Percentiles rank a stretch among this genome's conserved stretches.
These are phyloP conservation scores for Dissoconium aciculare DNA, from an alignment of 2,329 filamentous ascomycete genomes.

Conservation along the genomic window DNA sequence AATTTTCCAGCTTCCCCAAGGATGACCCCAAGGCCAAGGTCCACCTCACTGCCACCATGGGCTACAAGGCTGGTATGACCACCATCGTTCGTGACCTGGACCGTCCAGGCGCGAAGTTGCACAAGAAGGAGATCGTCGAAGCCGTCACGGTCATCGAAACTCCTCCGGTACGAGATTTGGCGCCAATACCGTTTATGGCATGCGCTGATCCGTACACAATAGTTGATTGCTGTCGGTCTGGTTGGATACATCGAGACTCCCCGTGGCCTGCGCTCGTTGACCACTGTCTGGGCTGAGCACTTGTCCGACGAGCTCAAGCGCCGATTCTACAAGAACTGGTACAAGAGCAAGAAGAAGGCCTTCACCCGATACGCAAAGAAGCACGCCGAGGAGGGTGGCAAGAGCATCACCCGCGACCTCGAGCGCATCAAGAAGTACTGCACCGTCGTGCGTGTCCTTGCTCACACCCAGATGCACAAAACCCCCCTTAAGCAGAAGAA, in stretches of 20 bases:
- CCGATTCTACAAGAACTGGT: slow-evolving; percentile 99
- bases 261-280: slow-evolving; percentile 96
- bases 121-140: slow-evolving; percentile 97
- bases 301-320: slow-evolving; percentile 97
- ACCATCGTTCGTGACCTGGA: slow-evolving; percentile 99
- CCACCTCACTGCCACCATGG: slow-evolving; percentile 89
- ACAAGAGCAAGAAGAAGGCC: slow-evolving; percentile 99
- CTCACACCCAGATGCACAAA: slow-evolving; percentile 98
- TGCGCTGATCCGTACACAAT: slow-evolving; percentile 29
- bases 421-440: slow-evolving; percentile 99
- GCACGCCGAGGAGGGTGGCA: slow-evolving; percentile 85
- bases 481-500: slow-evolving; percentile 99
- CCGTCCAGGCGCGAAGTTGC: slow-evolving; percentile 95
- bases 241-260: slow-evolving; percentile 99
- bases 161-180: slow-evolving; percentile 54
- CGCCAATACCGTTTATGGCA: slow-evolving; percentile 52
- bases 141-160: slow-evolving; percentile 79
- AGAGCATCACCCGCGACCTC: slow-evolving; percentile 88
- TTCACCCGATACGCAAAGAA: slow-evolving; percentile 99
- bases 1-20: slow-evolving; percentile 80
- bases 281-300: slow-evolving; percentile 99
- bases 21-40: slow-evolving; percentile 99
- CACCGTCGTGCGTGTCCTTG: slow-evolving; percentile 96
- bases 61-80: slow-evolving; percentile 99
- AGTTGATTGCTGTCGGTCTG: slow-evolving; percentile 99